phyloP scores from a whole-genome alignment of 176 grass and related monocot species.

The bread wheat (Triticum aestivum) region IWGSC_CS_RefSeq_v2.1 NC_057807.1:588309692-588310191 shows the following conservation, averaged over 20 bases:
- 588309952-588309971: neutral
- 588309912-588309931: neutral
- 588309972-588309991: neutral
- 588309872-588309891: no score
- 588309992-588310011: neutral
- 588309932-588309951: neutral
- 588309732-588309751: no score
- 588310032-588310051: neutral
- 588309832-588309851: no score
- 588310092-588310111: neutral
- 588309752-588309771: no score
- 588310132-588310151: neutral
- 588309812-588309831: no score
- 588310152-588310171: neutral
- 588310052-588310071: neutral
- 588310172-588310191: neutral
- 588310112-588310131: neutral
- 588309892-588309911: no score
- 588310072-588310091: neutral
- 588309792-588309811: no score
- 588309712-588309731: no score
- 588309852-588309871: no score
- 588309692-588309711: no score
- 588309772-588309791: no score
- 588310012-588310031: neutral